Conservation (phyloP, 1,284 basidiomycete genomes). For the Limonomyces culmigenus region DNA sequence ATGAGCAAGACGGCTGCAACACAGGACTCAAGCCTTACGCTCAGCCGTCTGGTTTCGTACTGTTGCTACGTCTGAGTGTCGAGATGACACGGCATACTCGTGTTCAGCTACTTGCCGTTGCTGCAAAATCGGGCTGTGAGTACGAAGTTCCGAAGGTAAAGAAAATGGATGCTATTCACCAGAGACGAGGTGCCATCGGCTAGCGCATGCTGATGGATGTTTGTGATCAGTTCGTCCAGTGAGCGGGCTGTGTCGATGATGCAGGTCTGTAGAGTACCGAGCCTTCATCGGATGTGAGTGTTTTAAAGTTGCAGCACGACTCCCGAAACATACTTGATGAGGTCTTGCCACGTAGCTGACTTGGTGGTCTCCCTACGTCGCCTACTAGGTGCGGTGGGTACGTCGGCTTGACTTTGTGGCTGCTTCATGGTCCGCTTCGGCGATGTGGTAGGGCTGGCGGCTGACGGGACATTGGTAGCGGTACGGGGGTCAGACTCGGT, state of each 20-base stretch:
- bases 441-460: neutral
- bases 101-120: slow-evolving; percentile 27
- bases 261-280: slow-evolving; percentile 52
- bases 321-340: slow-evolving; percentile 56
- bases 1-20: neutral
- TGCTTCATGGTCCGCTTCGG: neutral
- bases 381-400: slow-evolving; percentile 1
- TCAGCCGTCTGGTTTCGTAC: too few relatives aligned
- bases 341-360: slow-evolving; percentile 48
- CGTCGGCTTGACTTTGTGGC: slow-evolving; percentile 3
- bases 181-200: slow-evolving; percentile 23
- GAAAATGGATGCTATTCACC: slow-evolving; percentile 20
- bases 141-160: slow-evolving; percentile 1
- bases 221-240: slow-evolving; percentile 32
- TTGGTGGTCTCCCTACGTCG: slow-evolving; percentile 7
- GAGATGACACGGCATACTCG: slow-evolving; percentile 48
- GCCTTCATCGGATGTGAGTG: slow-evolving; percentile 19
- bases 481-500: slow-evolving; percentile 40
- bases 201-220: slow-evolving; percentile 34
- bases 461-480: too few relatives aligned
- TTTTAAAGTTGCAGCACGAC: too few relatives aligned
- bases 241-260: slow-evolving; percentile 51
- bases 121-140: slow-evolving; percentile 1
- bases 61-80: too few relatives aligned
- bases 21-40: neutral